phyloP scores from a whole-genome alignment of 371 early-diverging fungal species.

The Apophysomyces elegans region DNA sequence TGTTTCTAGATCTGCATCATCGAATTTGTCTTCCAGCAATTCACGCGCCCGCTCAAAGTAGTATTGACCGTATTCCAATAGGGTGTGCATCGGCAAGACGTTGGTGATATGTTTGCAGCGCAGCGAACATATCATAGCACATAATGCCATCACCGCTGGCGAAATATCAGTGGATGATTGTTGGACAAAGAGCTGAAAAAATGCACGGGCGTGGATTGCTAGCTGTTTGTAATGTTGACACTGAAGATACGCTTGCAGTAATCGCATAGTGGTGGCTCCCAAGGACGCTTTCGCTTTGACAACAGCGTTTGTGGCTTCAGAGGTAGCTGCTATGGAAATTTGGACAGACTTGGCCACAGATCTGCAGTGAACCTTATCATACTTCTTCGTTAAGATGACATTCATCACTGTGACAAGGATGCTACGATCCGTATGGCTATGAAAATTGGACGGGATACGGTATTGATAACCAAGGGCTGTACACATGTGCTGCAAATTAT shows the following conservation, averaged over 20 bases:
- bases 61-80: constrained; percentile 9
- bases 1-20: constrained; percentile 14
- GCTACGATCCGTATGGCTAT: constrained; percentile 4
- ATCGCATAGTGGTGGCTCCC: constrained; percentile 10
- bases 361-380: constrained; percentile 17
- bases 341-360: constrained; percentile 13
- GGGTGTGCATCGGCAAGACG: constrained; percentile 20
- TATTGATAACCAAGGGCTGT: constrained; percentile 5
- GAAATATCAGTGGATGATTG: constrained; percentile 14
- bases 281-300: constrained; percentile 12
- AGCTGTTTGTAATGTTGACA: constrained; percentile 36
- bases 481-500: constrained; percentile 12
- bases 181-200: constrained; percentile 24
- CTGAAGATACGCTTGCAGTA: constrained; percentile 29
- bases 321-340: constrained; percentile 7
- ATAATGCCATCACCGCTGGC: constrained; percentile 37
- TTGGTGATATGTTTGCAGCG: constrained; percentile 30
- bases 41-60: constrained; percentile 13
- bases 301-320: not conserved
- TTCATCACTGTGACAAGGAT: constrained; percentile 14
- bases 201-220: constrained; percentile 26
- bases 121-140: constrained; percentile 27
- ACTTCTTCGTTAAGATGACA: constrained; percentile 14
- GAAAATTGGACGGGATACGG: constrained; percentile 15
- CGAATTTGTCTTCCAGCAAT: constrained; percentile 15